Evolutionary conservation across 1,139 yeast genomes (phyloP), one percentile per base, ranked within the genome.

Genomic region (Pichia sp.): DNA sequence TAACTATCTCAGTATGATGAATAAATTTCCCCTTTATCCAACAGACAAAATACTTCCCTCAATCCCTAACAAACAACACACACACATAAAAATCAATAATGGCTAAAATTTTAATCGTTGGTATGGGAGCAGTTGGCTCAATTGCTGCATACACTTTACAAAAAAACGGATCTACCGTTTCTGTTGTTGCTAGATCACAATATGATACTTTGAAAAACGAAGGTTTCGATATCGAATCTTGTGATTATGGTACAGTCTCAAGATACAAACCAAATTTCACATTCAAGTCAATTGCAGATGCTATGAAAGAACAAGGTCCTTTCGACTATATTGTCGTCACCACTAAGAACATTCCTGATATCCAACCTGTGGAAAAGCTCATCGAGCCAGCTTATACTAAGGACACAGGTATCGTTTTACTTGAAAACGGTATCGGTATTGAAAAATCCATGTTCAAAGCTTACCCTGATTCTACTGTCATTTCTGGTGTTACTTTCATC

Each of bases 351-450:
- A 72, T 85, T 28, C 95, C 95, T 5, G 95, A 85, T 59, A 66
- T 79, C 3, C 70, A 73, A 46, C 68, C 69, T 44, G 72, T 84
- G 44, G 88, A 81, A 56, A 80, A 82, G 19, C 67, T 85, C 40
- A 73, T 84, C 48, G 71, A 64, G 22, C 80, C 84, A 1, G 86
- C 80, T 1, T 77, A 83, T 27, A 64, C 72, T 11, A 58, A 68
- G 5, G 70, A 65, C 4, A 74, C 88, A 5, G 71, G 77, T 4
- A 77, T 87, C 47, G 78, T 85, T 3, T 71, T 85, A 52, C 63
- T 85, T 42, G 93, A 86, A 65, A 86, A 86, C 59, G 95, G 95
- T 4, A 70, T 84, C 49, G 90, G 82, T 34, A 83, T 85, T 52
- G 95, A 87, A 61, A 69, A 68, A 46, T 79, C 85, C 2, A 73